Conservation (phyloP, 805 yeast genomes). For the Lipomyces sp. region DNA sequence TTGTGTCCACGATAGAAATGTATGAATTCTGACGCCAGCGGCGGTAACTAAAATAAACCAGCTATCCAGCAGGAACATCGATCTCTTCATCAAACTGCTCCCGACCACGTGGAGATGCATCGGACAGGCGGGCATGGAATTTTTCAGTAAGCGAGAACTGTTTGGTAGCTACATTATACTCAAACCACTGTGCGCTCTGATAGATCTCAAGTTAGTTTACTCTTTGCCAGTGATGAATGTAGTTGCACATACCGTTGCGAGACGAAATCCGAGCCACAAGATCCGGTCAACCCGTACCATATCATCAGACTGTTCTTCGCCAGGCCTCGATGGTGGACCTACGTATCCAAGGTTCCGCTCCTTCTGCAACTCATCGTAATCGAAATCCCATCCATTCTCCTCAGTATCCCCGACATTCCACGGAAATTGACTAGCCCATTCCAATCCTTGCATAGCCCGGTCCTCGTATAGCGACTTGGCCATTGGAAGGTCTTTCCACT, state of each 20-base stretch:
- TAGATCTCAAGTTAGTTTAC: background rate
- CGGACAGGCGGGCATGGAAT: conserved; percentile 2
- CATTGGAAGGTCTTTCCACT: conserved; percentile 15
- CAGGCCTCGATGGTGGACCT: conserved; percentile 16
- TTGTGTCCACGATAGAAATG: background rate
- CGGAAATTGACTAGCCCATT: conserved; percentile 21
- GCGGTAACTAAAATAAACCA: background rate
- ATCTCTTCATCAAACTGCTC: background rate
- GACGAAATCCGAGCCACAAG: conserved; percentile 28
- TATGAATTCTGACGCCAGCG: background rate
- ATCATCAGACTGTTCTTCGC: background rate
- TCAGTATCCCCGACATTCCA: background rate
- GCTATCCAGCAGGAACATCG: conserved; percentile 2
- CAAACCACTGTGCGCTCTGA: conserved; percentile 15
- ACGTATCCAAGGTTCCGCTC: conserved; percentile 11
- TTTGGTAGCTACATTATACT: conserved; percentile 12
- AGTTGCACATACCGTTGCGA: conserved; percentile 18
- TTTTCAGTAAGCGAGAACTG: conserved; percentile 9
- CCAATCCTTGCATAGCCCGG: conserved; percentile 28
- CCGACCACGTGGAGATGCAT: background rate
- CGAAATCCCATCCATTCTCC: background rate
- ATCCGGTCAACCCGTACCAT: conserved; percentile 28
- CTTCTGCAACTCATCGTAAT: conserved; percentile 5
- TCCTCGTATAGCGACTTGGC: conserved; percentile 16
- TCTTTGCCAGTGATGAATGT: background rate